Evolutionary conservation across 1,139 yeast species (phyloP), one percentile per base, ranked within the genome.

Genomic region (Suhomyces atakaporum): DNA sequence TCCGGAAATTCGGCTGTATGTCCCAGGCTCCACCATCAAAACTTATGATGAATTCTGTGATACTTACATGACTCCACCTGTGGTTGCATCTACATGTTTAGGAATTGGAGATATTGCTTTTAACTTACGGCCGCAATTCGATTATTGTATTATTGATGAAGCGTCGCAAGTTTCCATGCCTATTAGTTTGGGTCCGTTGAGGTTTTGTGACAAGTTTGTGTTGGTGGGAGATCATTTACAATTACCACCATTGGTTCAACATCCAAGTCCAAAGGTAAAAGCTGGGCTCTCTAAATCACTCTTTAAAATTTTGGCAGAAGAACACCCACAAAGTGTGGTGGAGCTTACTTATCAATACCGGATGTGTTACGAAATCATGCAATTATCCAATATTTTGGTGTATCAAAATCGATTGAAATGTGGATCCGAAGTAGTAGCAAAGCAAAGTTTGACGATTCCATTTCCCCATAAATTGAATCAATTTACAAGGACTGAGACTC

Each of bases 81-180:
- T 92, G 3, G 94, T 92, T 1, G 98, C 97, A 0, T 76, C 90
- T 1, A 92, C 98, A 0, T 87, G 96, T 51, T 65, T 92, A 29
- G 92, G 95, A 0, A 75, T 88, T 19, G 75, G 69, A 25, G 92
- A 84, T 52, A 68, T 81, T 56, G 62, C 81, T 14, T 77, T 82
- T 58, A 64, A 68, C 33, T 54, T 72, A 47, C 65, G 84, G 33
- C 63, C 77, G 21, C 70, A 66, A 14, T 92, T 92, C 60, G 98
- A 92, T 54, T 90, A 86, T 55, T 94, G 97, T 54, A 90, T 92
- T 29, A 77, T 94, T 30, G 99, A 92, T 57, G 99, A 92, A 56
- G 97, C 98, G 0, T 89, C 97, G 0, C 98, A 92, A 54, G 87
- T 90, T 0, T 82, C 97, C 0, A 69, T 92, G 67, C 98, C 99